Percentiles rank a stretch among this genome's conserved stretches.
These are phyloP conservation scores for Venturia carpophila DNA, from an alignment of 2,329 filamentous ascomycete species.

Conservation along the genomic window DNA sequence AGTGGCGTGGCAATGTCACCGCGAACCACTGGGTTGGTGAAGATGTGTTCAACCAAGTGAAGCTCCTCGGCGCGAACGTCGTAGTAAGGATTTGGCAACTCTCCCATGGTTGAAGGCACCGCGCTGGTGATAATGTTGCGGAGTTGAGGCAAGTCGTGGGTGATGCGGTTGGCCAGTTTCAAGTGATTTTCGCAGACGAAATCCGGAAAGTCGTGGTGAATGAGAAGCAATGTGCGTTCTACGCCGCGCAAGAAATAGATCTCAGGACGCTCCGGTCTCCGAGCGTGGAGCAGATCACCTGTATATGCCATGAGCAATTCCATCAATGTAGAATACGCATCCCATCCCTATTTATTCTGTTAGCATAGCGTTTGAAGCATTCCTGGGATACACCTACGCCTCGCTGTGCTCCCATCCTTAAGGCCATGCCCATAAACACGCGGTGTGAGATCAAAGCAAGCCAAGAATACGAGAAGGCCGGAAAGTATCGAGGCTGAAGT, in stretches of 20 bases:
- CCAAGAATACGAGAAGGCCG: constrained; percentile 82
- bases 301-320: constrained; percentile 39
- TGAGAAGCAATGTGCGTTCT: constrained; percentile 70
- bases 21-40: constrained; percentile 56
- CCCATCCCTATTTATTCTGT: constrained; percentile 41
- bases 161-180: constrained; percentile 71
- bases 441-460: constrained; percentile 74
- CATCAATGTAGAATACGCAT: constrained; percentile 59
- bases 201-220: constrained; percentile 92
- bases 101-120: constrained; percentile 60
- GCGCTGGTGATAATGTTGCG: constrained; percentile 83
- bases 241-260: constrained; percentile 77
- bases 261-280: constrained; percentile 58
- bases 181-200: constrained; percentile 85
- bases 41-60: constrained; percentile 52
- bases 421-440: constrained; percentile 70
- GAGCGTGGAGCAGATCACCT: constrained; percentile 69
- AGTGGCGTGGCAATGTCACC: constrained; percentile 52
- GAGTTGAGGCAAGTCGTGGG: constrained; percentile 76
- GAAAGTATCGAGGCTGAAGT: constrained; percentile 68
- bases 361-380: background rate
- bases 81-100: constrained; percentile 64
- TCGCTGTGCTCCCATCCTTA: constrained; percentile 52
- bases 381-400: background rate
- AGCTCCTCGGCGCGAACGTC: constrained; percentile 69